phyloP scores from a whole-genome alignment of 495 filamentous ascomycete species.

The Aspergillus egyptiacus region DNA sequence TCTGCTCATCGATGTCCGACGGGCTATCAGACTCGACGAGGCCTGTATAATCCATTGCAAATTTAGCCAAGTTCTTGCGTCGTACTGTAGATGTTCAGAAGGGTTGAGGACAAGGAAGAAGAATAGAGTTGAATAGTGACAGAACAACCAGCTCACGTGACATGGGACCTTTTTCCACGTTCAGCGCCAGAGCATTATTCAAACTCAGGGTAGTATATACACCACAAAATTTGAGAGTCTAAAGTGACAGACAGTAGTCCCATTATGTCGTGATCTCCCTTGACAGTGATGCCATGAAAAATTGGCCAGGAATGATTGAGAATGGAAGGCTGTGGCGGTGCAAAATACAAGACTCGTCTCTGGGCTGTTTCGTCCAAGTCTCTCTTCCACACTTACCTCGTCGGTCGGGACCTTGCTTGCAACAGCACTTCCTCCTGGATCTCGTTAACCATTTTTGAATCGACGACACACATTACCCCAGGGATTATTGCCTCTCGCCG shows the following conservation, averaged over 20 bases:
- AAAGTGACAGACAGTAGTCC: too few species aligned
- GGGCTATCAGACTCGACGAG: slow-evolving; percentile 34
- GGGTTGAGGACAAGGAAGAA: not conserved
- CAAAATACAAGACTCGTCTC: not conserved
- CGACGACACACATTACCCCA: too few species aligned
- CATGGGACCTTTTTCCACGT: not conserved
- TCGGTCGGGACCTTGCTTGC: slow-evolving; percentile 12
- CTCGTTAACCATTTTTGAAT: slow-evolving; percentile 3
- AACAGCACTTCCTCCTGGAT: slow-evolving; percentile 10
- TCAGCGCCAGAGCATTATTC: not conserved
- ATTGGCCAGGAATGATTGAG: not conserved
- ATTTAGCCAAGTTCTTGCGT: slow-evolving; percentile 18
- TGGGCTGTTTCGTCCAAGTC: not conserved
- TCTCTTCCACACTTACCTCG: slow-evolving; percentile 8
- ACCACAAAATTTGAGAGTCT: too few species aligned
- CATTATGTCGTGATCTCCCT: slow-evolving; percentile 17
- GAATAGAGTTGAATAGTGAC: not conserved
- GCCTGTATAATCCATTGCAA: slow-evolving; percentile 31
- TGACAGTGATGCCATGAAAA: slow-evolving; percentile 11
- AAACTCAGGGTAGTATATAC: too few species aligned
- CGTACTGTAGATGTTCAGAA: not conserved
- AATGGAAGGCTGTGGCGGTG: slow-evolving; percentile 14
- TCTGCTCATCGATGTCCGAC: slow-evolving; percentile 38
- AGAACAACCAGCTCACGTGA: slow-evolving; percentile 10
- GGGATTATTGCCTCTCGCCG: not conserved